Base-by-base conservation (phyloP, 768 basidiomycete species). In the Exidia glandulosa region DNA sequence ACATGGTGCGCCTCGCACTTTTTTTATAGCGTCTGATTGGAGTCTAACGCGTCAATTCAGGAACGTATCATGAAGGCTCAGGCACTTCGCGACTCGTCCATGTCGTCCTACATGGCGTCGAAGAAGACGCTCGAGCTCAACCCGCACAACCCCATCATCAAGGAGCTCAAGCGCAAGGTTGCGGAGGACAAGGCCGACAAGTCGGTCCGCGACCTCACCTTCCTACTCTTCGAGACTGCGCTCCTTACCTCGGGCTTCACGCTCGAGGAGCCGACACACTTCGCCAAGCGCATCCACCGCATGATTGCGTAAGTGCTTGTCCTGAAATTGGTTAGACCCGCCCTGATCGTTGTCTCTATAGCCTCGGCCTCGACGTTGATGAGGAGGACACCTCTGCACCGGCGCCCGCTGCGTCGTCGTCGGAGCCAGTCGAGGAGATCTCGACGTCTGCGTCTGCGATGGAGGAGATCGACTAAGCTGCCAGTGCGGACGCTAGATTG, bases 61-160 rank as follows among this genome's bases (percentile, higher is more conserved):
- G 90, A 94, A 74, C 87, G 94, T 75, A 96, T 97, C 80, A 97
- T 98, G 95, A 95, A 95, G 77, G 94, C 95, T 13, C 94, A 98
- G 76, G 94, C 94, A 32, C 84, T 95, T 60, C 90, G 93, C 63
- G 93, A 95, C 73, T 90, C 91, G 19, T 92, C 89, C 62, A 95
- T 95, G 94, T 96, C 94, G 29, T 95, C 93, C 27, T 97, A 97
- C 82, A 98, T 97, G 95, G 90, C 92, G 31, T 90, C 87, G 62
- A 94, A 94, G 82, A 96, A 96, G 87, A 96, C 94, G 9, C 83
- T 97, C 63, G 95, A 97, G 78, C 83, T 97, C 65, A 96, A 97
- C 83, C 88, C 92, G 33, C 74, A 71, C 65, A 93, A 97, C 78
- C 76, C 90, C 47, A 95, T 98, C 77, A 79, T 99, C 77, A 93